Base-by-base conservation (phyloP, 768 basidiomycete species). In the Leccinum broughii region DNA sequence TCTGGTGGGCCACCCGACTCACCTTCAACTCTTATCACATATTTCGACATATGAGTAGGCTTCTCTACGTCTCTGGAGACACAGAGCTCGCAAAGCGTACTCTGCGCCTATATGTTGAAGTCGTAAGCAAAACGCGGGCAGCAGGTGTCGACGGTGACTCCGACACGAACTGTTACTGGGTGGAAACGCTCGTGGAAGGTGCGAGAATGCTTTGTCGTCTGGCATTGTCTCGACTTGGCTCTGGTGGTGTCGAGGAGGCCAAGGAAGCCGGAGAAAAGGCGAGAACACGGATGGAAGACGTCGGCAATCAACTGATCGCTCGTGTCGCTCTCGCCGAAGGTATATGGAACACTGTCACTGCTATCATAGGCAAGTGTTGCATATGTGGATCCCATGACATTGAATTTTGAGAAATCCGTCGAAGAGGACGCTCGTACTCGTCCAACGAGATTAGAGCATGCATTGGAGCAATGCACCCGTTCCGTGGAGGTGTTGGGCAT, bases 1-100 rank as follows among this genome's bases (percentile, higher is more conserved):
- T 98, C 2, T 96, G 93, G 90, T 95, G 93, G 93, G 90, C 93
- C 1, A 95, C 93, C 9, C 86, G 89, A 22, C 82, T 95, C 22
- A 98, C 96, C 0, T 97, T 98, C 80, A 95, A 97, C 69, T 95
- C 92, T 0, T 89, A 89, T 61, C 84, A 87, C 9, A 77, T 98
- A 8, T 83, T 92, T 57, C 87, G 95, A 1, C 92, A 97, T 72
- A 87, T 98, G 80, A 85, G 86, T 30, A 85, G 89, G 1, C 74
- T 95, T 2, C 75, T 92, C 15, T 83, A 85, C 59, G 81, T 85
- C 13, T 79, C 82, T 0, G 85, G 85, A 9, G 87, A 88, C 63
- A 74, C 75, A 3, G 71, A 78, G 17, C 81, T 93, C 4, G 89
- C 92, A 3, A 85, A 83, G 67, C 85, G 92, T 20, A 26, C 26